Percentiles rank a stretch among this genome's conserved stretches.
Evolutionary conservation across 768 basidiomycete species (phyloP).

Genomic region (Suillus tomentosus): DNA sequence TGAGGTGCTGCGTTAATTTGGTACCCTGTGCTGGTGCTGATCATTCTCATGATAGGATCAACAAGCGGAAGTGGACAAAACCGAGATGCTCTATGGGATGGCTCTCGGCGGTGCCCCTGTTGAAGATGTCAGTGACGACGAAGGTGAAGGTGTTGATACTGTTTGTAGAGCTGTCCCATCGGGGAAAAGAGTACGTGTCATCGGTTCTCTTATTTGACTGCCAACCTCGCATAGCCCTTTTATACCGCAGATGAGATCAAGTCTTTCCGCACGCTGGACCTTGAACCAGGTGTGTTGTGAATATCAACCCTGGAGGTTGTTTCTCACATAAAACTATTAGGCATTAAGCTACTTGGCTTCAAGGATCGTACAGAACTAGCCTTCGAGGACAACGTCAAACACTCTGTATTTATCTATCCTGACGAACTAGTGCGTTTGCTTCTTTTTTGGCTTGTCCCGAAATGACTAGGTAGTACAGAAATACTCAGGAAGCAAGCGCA

Average conservation of each 20-base stretch:
- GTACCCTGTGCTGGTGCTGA: conserved; percentile 9
- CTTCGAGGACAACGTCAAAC: conserved; percentile 91
- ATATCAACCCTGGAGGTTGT: not conserved
- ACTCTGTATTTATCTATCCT: conserved; percentile 89
- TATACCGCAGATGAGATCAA: conserved; percentile 83
- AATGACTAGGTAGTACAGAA: conserved; percentile 38
- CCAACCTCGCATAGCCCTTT: conserved; percentile 56
- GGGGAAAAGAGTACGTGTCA: conserved; percentile 50
- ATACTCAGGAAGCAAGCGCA: conserved; percentile 89
- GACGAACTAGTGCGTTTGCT: conserved; percentile 71
- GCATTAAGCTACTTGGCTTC: conserved; percentile 92
- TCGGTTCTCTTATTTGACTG: conserved; percentile 8
- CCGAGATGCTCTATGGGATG: conserved; percentile 33
- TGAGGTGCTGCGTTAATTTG: conserved; percentile 42
- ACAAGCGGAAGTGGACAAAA: conserved; percentile 30
- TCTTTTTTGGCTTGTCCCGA: not conserved
- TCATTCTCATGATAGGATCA: conserved; percentile 23
- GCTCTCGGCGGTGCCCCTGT: conserved; percentile 39
- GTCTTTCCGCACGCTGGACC: conserved; percentile 78
- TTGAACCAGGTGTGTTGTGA: conserved; percentile 63
- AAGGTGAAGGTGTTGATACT: conserved; percentile 41
- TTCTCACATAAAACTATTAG: conserved; percentile 36
- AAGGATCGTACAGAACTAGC: conserved; percentile 67
- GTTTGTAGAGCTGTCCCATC: conserved; percentile 47
- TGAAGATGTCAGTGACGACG: conserved; percentile 31